Evolutionary conservation across 805 yeast genomes (phyloP).

Genomic region (Danielozyma ontarioensis): DNA sequence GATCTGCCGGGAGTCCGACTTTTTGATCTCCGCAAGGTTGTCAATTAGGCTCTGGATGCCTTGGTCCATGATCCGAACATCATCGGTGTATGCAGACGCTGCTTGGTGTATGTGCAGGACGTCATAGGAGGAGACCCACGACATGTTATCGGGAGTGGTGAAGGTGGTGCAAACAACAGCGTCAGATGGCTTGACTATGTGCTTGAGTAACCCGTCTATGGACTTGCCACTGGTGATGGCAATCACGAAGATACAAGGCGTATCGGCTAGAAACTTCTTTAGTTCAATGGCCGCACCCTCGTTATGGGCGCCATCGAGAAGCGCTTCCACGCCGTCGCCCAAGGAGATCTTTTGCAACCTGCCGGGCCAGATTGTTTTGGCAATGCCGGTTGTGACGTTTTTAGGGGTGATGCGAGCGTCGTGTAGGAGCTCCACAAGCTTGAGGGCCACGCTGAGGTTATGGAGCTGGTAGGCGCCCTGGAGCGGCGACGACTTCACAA

Average conservation of each 20-base stretch:
- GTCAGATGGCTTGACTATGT: slow-evolving; percentile 48
- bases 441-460: slow-evolving; percentile 65
- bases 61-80: slow-evolving; percentile 7
- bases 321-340: slow-evolving; percentile 20
- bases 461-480: slow-evolving; percentile 68
- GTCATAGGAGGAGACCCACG: slow-evolving; percentile 68
- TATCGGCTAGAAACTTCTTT: slow-evolving; percentile 42
- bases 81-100: slow-evolving; percentile 19
- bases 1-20: slow-evolving; percentile 22
- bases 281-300: slow-evolving; percentile 77
- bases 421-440: slow-evolving; percentile 40
- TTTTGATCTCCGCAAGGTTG: slow-evolving; percentile 5
- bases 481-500: slow-evolving; percentile 49
- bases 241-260: slow-evolving; percentile 51
- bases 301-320: slow-evolving; percentile 94
- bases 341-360: slow-evolving; percentile 52
- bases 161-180: slow-evolving; percentile 59
- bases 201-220: slow-evolving; percentile 43
- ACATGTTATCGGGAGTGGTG: slow-evolving; percentile 80
- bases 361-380: slow-evolving; percentile 75
- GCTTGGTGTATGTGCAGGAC: slow-evolving; percentile 22
- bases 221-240: slow-evolving; percentile 77
- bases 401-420: slow-evolving; percentile 22
- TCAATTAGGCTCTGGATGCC: slow-evolving; percentile 10
- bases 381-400: slow-evolving; percentile 47